Percentiles rank a stretch among this genome's conserved stretches.
Evolutionary conservation across 176 grass and related monocot species (phyloP).

Genomic region (Saccharum officinarum): DNA sequence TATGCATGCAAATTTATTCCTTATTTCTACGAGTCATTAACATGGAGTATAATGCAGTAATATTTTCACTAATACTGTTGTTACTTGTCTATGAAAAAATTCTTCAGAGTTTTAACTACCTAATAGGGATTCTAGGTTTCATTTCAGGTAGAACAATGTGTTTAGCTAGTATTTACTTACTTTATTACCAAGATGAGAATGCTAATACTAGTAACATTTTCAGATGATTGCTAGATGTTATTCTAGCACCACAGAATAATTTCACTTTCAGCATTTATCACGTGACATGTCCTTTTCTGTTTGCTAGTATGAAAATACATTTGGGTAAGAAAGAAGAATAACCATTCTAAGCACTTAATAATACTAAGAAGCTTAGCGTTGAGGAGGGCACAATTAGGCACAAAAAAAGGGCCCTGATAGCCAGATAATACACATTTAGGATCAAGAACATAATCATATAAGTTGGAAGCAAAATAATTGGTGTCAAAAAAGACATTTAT

Average conservation of each 20-base stretch:
- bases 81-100: neutral
- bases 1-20: neutral
- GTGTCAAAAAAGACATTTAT: neutral
- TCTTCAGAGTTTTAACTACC: neutral
- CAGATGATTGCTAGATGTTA: neutral
- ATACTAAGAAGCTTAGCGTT: neutral
- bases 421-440: conserved; percentile 1
- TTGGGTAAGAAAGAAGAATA: neutral
- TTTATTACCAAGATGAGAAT: neutral
- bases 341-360: neutral
- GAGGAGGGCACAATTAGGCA: neutral
- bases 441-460: neutral
- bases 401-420: neutral
- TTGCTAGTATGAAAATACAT: neutral
- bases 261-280: neutral
- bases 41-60: neutral
- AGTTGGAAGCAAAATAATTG: neutral
- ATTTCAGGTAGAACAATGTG: neutral
- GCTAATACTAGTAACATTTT: neutral
- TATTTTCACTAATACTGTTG: neutral
- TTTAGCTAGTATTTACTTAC: neutral
- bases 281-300: neutral
- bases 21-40: neutral
- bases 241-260: neutral
- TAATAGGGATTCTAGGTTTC: no score